Base-by-base conservation (phyloP, 2,329 filamentous ascomycete genomes). In the Epichloe festucae region DNA sequence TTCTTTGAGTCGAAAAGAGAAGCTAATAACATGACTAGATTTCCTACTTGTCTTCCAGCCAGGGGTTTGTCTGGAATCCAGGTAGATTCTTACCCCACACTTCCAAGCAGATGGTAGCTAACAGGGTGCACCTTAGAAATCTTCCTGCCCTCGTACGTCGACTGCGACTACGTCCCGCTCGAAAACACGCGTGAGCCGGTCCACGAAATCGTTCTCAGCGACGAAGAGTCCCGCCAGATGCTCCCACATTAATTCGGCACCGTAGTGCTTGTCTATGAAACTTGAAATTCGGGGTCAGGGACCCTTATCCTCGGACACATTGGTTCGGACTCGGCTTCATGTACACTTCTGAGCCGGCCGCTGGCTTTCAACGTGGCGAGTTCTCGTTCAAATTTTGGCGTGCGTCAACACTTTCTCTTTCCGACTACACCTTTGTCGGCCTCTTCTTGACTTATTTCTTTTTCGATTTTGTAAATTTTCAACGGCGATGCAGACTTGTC, bases 21-120 rank as follows among this genome's bases (percentile, higher is more conserved):
- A 51, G 42, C 21, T 51, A 14, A 45, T 21, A 3, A 15, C 38
- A 10, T n/a, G 10, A 3, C 14, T 58, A 89, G 85, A 88, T 90
- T 57, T 87, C 85, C 21, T 91, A 88, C 65, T 79, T 90, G 48
- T 83, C 86, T 55, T 84, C 83, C 5, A 85, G 82, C 62, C 86
- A 91, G 68, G 86, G 86, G 52, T 91, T 89, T 62, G 81, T 83
- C 55, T 91, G 86, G 86, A 90, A 90, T 66, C 85, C 86, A 66
- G 82, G 82, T 84, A 70, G 49, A 68, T 58, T 23, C 17, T 6
- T 31, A 17, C 21, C 6, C 34, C 23, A 15, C 17, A 39, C 14
- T 31, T 6, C 21, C 7, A 21, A 41, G 41, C 49, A n/a, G 34
- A 21, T 5, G n/a, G 52, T 58, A 35, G 57, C 54, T 51, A 34